phyloP scores from a whole-genome alignment of 306 rosid species.

The Trichosanthes truncata region DNA sequence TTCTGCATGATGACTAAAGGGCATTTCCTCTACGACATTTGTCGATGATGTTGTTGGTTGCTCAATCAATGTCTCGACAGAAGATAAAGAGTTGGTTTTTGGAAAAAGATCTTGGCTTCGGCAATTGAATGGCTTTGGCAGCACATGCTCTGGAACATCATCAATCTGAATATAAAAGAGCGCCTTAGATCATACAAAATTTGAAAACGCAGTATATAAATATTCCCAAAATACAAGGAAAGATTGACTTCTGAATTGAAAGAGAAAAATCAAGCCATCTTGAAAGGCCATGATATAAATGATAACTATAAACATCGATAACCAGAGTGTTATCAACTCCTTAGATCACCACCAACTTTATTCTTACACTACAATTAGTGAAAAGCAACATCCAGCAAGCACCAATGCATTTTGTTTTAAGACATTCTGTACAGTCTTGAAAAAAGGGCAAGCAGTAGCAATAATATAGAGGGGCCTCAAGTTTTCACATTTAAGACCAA shows the following conservation, averaged over 20 bases:
- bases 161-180: conserved; percentile 31
- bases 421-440: background rate
- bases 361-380: background rate
- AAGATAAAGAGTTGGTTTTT: conserved; percentile 3
- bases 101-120: conserved; percentile 13
- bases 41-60: conserved; percentile 13
- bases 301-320: no score
- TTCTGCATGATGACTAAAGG: background rate
- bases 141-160: conserved; percentile 55
- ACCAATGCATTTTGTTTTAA: background rate
- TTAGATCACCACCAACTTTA: no score
- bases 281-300: no score
- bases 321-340: no score
- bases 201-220: background rate
- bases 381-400: background rate
- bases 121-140: conserved; percentile 64
- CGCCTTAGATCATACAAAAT: conserved; percentile 12
- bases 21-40: conserved; percentile 3
- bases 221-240: background rate
- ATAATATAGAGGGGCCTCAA: background rate
- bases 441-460: background rate
- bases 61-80: conserved; percentile 9
- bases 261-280: background rate
- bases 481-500: background rate
- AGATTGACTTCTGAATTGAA: background rate